phyloP scores from a whole-genome alignment of 139 green algal genomes.

The Haematococcus sp. region DNA sequence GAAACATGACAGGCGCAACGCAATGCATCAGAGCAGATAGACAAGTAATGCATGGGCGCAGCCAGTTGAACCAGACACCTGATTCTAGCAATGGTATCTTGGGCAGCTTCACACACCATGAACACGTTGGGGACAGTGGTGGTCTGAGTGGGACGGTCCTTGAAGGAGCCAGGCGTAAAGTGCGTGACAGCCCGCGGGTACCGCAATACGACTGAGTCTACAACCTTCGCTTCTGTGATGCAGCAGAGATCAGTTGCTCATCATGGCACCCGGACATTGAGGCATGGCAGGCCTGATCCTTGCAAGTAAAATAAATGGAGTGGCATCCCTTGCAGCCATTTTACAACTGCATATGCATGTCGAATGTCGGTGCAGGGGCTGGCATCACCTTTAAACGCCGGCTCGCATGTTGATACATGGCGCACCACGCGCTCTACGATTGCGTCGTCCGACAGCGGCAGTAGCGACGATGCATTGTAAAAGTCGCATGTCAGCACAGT shows the following conservation, averaged over 20 bases:
- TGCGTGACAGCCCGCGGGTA: slow-evolving; percentile 85
- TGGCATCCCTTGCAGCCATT: background rate
- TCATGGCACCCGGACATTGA: background rate
- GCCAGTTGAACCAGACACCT: slow-evolving; percentile 84
- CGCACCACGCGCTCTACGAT: slow-evolving; percentile 65
- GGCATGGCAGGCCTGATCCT: background rate
- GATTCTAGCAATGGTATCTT: slow-evolving; percentile 18
- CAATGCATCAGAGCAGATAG: too few species aligned
- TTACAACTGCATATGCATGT: too few species aligned
- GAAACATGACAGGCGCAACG: too few species aligned
- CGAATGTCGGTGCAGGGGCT: too few species aligned
- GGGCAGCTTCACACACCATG: slow-evolving; percentile 9
- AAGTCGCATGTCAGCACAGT: slow-evolving; percentile 86
- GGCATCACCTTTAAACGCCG: slow-evolving; percentile 52
- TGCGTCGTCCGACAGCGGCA: slow-evolving; percentile 75
- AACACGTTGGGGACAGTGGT: slow-evolving; percentile 72
- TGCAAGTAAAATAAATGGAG: background rate
- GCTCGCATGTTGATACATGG: slow-evolving; percentile 71
- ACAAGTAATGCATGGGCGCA: too few species aligned
- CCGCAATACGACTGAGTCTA: slow-evolving; percentile 70
- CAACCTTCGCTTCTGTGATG: slow-evolving; percentile 44
- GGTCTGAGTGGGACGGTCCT: slow-evolving; percentile 57
- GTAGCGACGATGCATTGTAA: slow-evolving; percentile 74
- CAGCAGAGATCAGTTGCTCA: too few species aligned
- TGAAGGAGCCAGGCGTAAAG: slow-evolving; percentile 50